Conservation (phyloP, 495 filamentous ascomycete genomes). For the Penicillium bialowiezense region DNA sequence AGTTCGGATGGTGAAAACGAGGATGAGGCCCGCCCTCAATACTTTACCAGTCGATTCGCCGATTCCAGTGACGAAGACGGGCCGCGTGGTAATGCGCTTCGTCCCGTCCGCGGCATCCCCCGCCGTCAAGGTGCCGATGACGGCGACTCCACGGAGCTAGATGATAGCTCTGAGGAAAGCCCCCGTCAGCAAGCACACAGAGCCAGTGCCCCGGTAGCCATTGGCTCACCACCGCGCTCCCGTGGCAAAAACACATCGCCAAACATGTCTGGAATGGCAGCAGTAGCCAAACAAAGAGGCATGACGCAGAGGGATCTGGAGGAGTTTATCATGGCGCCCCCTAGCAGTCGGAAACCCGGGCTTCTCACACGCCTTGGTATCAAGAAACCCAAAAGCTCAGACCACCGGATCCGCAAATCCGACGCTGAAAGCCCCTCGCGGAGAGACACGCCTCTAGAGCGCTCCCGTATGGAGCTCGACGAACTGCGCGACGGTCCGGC, state of each 20-base stretch:
- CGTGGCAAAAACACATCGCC: constrained; percentile 12
- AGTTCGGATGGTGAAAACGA: constrained; percentile 73
- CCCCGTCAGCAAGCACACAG: constrained; percentile 10
- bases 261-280: constrained; percentile 37
- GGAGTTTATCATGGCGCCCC: constrained; percentile 35
- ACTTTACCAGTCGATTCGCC: constrained; percentile 70
- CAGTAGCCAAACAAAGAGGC: constrained; percentile 39
- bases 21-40: constrained; percentile 31
- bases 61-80: constrained; percentile 78
- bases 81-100: constrained; percentile 32
- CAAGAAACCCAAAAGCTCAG: constrained; percentile 34
- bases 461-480: constrained; percentile 30
- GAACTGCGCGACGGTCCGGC: constrained; percentile 17
- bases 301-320: constrained; percentile 42
- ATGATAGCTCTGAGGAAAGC: constrained; percentile 56
- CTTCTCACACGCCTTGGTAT: constrained; percentile 43
- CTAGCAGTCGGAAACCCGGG: constrained; percentile 33
- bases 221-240: constrained; percentile 9
- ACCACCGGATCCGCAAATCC: constrained; percentile 31
- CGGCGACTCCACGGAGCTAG: constrained; percentile 68
- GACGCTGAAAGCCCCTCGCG: constrained; percentile 27
- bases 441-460: constrained; percentile 36
- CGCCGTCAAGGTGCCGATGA: constrained; percentile 47
- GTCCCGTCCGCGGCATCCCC: constrained; percentile 66
- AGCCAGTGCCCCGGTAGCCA: constrained; percentile 8